Conservation (phyloP, 306 rosid genomes). For the Delonix regia region DNA sequence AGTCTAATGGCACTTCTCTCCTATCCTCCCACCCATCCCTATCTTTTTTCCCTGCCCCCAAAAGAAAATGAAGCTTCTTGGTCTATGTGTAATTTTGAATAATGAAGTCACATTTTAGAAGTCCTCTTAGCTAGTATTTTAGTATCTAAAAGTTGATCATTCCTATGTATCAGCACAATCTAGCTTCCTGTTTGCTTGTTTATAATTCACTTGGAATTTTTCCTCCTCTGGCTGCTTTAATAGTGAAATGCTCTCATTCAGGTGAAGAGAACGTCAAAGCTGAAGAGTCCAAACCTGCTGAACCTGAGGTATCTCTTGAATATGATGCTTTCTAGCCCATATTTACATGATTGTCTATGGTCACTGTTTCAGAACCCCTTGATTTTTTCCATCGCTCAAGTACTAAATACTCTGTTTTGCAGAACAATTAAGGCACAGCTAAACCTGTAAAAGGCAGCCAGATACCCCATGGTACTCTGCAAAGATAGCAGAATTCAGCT, state of each 20-base stretch:
- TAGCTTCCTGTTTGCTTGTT: not conserved
- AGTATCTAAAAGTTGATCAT: not conserved
- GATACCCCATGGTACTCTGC: conserved; percentile 31
- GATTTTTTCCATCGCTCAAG: conserved; percentile 2
- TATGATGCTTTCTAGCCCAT: not conserved
- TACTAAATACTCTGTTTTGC: conserved; percentile 28
- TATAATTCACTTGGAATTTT: not conserved
- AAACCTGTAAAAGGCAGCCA: conserved; percentile 31
- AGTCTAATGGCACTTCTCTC: not conserved
- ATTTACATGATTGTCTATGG: not conserved
- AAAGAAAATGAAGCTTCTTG: not conserved
- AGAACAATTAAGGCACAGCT: conserved; percentile 44
- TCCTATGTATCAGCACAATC: conserved; percentile 7
- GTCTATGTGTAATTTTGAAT: not conserved
- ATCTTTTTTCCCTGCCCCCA: not conserved
- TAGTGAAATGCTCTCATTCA: conserved; percentile 39
- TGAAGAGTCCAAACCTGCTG: conserved; percentile 70
- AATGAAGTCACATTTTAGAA: not conserved
- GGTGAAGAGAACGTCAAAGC: conserved; percentile 80
- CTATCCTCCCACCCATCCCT: not conserved
- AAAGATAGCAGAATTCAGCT: conserved; percentile 37
- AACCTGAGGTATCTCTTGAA: conserved; percentile 48
- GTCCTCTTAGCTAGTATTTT: not conserved
- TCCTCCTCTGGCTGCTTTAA: not conserved
- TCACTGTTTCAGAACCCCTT: not conserved